These are phyloP conservation scores for Barnettozyma vustinii DNA, from an alignment of 805 yeast species.

Conservation along the genomic window DNA sequence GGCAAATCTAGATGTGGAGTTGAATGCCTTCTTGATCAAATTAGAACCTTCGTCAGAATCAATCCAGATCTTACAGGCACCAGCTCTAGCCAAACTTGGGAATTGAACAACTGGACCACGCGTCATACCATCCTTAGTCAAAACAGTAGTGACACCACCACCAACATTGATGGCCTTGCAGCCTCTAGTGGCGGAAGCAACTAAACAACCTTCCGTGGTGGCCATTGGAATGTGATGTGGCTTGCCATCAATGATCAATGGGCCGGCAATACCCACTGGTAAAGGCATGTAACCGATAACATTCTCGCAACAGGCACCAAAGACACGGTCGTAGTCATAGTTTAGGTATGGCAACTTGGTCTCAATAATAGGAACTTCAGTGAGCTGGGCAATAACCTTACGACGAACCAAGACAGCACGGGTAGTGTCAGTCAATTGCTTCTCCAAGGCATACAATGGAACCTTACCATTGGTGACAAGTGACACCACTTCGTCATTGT, in stretches of 20 bases:
- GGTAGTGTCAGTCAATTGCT: slow-evolving; percentile 79
- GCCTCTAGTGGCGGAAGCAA: slow-evolving; percentile 98
- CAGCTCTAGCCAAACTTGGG: slow-evolving; percentile 78
- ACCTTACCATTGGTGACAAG: slow-evolving; percentile 72
- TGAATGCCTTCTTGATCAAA: slow-evolving; percentile 79
- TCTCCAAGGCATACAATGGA: slow-evolving; percentile 92
- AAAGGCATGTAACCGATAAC: slow-evolving; percentile 95
- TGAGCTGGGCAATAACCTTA: slow-evolving; percentile 78
- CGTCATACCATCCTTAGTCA: slow-evolving; percentile 97
- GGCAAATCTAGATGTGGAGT: slow-evolving; percentile 96
- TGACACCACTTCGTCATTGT: slow-evolving; percentile 66
- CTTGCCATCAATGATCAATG: slow-evolving; percentile 82
- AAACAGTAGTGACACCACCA: slow-evolving; percentile 89
- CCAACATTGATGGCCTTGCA: slow-evolving; percentile 97
- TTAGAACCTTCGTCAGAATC: slow-evolving; percentile 93
- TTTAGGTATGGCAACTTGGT: slow-evolving; percentile 70
- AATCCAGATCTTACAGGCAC: slow-evolving; percentile 91
- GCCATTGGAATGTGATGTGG: slow-evolving; percentile 97
- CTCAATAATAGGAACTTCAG: slow-evolving; percentile 76
- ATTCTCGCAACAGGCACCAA: slow-evolving; percentile 98
- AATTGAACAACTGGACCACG: slow-evolving; percentile 98
- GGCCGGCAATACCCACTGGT: slow-evolving; percentile 98
- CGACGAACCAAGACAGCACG: slow-evolving; percentile 95
- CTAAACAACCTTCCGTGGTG: slow-evolving; percentile 97
- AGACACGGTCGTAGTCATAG: slow-evolving; percentile 92